A percentile compares a stretch with the other conserved stretches of the same genome.
Evolutionary conservation across 768 basidiomycete species (phyloP).

Genomic region (Mycena vulgaris): DNA sequence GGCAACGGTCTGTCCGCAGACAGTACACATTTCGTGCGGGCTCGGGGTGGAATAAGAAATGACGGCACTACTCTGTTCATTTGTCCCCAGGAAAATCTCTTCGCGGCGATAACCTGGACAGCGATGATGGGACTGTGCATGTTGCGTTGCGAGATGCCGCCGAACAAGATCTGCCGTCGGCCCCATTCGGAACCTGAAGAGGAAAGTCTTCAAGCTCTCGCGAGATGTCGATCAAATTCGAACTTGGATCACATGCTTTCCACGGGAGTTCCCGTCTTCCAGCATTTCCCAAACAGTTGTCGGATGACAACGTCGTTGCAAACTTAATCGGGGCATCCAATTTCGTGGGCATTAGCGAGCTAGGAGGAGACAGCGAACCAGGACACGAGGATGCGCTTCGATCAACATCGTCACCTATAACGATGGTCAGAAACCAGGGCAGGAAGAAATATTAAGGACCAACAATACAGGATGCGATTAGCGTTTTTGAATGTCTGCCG

Average conservation of each 20-base stretch:
- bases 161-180: background rate
- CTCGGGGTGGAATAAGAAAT: background rate
- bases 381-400: background rate
- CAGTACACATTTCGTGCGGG: constrained; percentile 1
- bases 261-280: background rate
- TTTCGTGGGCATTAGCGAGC: background rate
- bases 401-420: background rate
- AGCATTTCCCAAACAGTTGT: background rate
- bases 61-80: background rate
- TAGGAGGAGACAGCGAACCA: background rate
- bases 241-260: background rate
- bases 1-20: background rate
- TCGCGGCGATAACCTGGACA: constrained; percentile 1
- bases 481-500: background rate
- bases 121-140: background rate
- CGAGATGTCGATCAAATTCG: background rate
- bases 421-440: background rate
- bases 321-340: no score
- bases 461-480: background rate
- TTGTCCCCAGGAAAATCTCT: background rate
- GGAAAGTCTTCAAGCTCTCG: constrained; percentile 5
- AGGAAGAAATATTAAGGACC: background rate
- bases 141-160: background rate
- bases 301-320: no score
- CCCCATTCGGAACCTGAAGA: background rate